Conservation (phyloP, 208 protist genomes). For the Acanthamoeba castellanii region DNA sequence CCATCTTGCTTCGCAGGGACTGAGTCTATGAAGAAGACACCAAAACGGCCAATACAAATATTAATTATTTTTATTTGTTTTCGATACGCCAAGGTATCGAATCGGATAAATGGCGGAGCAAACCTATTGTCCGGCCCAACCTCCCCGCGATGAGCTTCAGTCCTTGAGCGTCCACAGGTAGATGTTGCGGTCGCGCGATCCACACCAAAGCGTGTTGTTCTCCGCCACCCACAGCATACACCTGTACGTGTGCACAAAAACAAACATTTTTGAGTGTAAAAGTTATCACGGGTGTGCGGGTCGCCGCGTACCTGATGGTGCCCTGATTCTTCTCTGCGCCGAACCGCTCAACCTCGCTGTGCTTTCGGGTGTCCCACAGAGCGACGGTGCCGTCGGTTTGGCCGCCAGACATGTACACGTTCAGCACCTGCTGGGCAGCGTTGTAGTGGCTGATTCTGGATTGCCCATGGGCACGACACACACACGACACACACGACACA, state of each 20-base stretch:
- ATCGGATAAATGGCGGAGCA: no score
- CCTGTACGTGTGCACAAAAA: background rate
- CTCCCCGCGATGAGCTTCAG: background rate
- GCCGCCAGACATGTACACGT: conserved; percentile 41
- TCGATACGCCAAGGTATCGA: no score
- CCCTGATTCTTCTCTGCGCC: conserved; percentile 51
- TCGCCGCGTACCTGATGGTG: conserved; percentile 19
- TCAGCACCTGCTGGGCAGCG: conserved; percentile 30
- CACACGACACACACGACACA: background rate
- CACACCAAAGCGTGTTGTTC: conserved; percentile 62
- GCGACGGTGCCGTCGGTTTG: conserved; percentile 30
- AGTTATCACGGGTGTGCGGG: no score
- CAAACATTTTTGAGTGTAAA: background rate
- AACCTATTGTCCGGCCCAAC: no score
- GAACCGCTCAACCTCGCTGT: conserved; percentile 31
- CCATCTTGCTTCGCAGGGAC: no score
- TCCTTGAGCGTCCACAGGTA: conserved; percentile 64
- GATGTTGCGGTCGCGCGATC: conserved; percentile 56
- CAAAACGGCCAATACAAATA: no score
- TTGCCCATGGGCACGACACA: background rate
- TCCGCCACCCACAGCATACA: conserved; percentile 67
- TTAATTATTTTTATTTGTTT: no score
- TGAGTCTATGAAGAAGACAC: no score
- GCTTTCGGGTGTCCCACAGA: conserved; percentile 50
- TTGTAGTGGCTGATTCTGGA: conserved; percentile 61